Base-by-base conservation (phyloP, 306 rosid genomes). In the Luffa aegyptiaca region DNA sequence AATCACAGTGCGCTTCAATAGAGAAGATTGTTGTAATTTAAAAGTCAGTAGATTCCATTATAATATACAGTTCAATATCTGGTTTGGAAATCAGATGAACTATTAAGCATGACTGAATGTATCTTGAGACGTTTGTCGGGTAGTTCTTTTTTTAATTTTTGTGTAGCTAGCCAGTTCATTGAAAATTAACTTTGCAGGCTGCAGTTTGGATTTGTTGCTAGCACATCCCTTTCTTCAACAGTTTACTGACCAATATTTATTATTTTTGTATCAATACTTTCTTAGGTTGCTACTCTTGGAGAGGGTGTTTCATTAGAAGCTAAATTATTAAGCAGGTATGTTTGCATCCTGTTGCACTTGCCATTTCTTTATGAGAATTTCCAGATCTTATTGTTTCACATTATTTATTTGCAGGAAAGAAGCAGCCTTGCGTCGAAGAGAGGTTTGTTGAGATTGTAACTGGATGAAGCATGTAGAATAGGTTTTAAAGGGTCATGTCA, bases 271-370 rank as follows among this genome's bases (percentile, higher is more conserved):
- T 52, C 4, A 51, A 33, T 26, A 73, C 42, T 62, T 85, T 82
- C 75, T 80, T 79, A 96, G 98, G 98, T 96, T 82, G 98, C 98
- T 77, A 79, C 87, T 49, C 96, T 96, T 62, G 99, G 99, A 77
- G 99, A 93, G 84, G 99, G 99, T 53, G 98, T 96, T 53, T 91
- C 98, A 80, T 87, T 96, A 64, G 99, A 96, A 86, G 99, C 96
- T 74, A 96, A 92, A 85, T 86, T 96, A 74, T 85, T 96, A 81
- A 96, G 87, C 94, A 90, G 97, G 99, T 91, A 81, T 76, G 59
- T 45, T 76, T 45, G 75, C 68, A 77, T 79, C 56, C 14, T 76
- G 61, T 82, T 81, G 70, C 64, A 3, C 78, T 59, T 68, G 33
- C 37, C 64, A 18, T 78, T 75, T 82, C 72, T 45, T 81, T 76